phyloP scores from a whole-genome alignment of 202 grass and related monocot genomes.

The Bolboschoenoplectus hybrid region DNA sequence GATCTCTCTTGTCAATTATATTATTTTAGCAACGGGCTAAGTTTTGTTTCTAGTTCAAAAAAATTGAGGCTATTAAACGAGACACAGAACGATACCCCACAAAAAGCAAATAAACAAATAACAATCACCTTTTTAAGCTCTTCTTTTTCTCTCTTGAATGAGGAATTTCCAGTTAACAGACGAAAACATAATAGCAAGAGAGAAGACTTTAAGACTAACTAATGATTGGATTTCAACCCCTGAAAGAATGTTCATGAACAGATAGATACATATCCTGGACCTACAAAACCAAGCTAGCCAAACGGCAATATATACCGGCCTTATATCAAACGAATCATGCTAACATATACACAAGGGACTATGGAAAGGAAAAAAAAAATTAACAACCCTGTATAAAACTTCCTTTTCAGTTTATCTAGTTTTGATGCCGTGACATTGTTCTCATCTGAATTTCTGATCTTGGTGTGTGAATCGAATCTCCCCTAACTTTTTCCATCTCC shows the following conservation, averaged over 20 bases:
- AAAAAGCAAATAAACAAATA: not conserved
- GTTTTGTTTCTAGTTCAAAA: not conserved
- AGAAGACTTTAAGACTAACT: constrained; percentile 27
- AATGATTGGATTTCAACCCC: constrained; percentile 7
- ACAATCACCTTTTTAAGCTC: not conserved
- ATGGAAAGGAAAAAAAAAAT: not conserved
- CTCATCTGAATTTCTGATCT: constrained; percentile 46
- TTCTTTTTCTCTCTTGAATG: not conserved
- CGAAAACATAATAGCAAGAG: constrained; percentile 16
- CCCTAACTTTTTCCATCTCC: constrained; percentile 66
- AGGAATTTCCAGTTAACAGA: constrained; percentile 7
- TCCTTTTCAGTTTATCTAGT: not conserved
- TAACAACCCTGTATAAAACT: not conserved
- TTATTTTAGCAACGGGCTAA: not conserved
- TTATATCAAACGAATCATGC: constrained; percentile 34
- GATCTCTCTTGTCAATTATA: not conserved
- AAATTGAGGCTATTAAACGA: not conserved
- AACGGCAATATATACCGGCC: not conserved
- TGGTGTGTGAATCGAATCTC: constrained; percentile 12
- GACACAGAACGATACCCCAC: not conserved
- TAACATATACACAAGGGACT: constrained; percentile 35
- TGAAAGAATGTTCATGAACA: constrained; percentile 37
- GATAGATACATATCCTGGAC: constrained; percentile 12
- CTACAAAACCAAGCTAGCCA: constrained; percentile 16
- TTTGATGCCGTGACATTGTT: constrained; percentile 30